These are phyloP conservation scores for Omphalotus guepiniiformis DNA, from an alignment of 768 basidiomycete genomes.

Conservation along the genomic window DNA sequence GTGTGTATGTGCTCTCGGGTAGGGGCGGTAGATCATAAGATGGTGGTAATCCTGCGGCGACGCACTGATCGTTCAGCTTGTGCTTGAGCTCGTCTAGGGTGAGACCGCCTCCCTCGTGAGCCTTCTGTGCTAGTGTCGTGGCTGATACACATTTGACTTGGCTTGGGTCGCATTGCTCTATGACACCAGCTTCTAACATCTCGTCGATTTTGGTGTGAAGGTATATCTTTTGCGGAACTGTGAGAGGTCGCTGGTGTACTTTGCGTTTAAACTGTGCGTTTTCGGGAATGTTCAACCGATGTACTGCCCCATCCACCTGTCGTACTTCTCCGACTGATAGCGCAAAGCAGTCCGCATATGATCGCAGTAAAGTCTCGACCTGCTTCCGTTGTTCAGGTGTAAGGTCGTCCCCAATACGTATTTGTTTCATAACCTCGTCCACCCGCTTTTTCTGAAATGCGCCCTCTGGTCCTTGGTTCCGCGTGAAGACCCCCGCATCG, in stretches of 20 bases:
- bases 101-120: constrained; percentile 24
- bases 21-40: constrained; percentile 20
- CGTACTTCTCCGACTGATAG: constrained; percentile 34
- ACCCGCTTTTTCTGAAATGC: constrained; percentile 23
- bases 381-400: constrained; percentile 15
- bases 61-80: constrained; percentile 29
- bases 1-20: too few relatives aligned
- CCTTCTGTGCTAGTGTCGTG: constrained; percentile 34
- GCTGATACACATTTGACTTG: constrained; percentile 32
- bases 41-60: constrained; percentile 17
- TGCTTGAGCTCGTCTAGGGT: constrained; percentile 29
- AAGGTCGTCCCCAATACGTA: constrained; percentile 27
- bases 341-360: constrained; percentile 37
- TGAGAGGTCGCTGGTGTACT: constrained; percentile 26
- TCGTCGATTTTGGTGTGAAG: constrained; percentile 27
- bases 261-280: constrained; percentile 26
- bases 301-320: constrained; percentile 24
- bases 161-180: constrained; percentile 21
- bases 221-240: constrained; percentile 26
- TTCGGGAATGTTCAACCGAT: constrained; percentile 28
- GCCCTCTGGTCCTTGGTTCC: constrained; percentile 18
- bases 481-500: constrained; percentile 18
- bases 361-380: constrained; percentile 18
- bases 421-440: constrained; percentile 13
- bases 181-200: constrained; percentile 30